Evolutionary conservation across 169 alveolate genomes (phyloP), one percentile per base, ranked within the genome.

Genomic region (Cryptosporidium meleagridis): DNA sequence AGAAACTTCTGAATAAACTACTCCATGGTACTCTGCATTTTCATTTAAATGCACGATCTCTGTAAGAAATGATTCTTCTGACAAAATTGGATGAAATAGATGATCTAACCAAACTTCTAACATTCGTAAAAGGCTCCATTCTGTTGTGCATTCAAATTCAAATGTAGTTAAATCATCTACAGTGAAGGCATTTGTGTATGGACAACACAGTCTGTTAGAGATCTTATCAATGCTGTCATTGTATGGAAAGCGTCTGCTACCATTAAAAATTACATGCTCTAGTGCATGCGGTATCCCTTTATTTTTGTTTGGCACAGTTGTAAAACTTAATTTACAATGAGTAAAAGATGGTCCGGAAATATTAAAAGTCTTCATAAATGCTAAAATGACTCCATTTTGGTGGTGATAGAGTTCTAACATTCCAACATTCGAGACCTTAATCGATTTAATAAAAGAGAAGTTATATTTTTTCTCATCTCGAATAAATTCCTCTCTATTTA

Each of bases 271-370:
- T 0, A 80, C 18, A 80, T 80, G 89, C 35, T 80, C 89, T 21
- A 80, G 51, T 2, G 89, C 89, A 80, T 80, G 89, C 8, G 89
- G 89, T 41, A 80, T 80, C n/a, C 89, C 89, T 29, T 41, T 80
- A 80, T 80, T 65, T 31, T 80, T 80, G 7, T 10, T 37, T 5
- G 89, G 89, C n/a, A 48, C 48, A 9, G 89, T 80, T 29, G 67
- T 80, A 41, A 80, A 80, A 39, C 69, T 45, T 51, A 80, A 16
- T 59, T 33, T 80, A 18, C 73, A 80, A 26, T 80, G 45, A 59
- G 35, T 80, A 80, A 26, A 80, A 45, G 69, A 45, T 9, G 89
- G 89, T 3, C 89, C 89, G 1, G 67, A 62, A n/a, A 51, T 41
- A 3, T 16, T 23, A 62, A 45, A 45, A 12, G 45, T 65, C 12